phyloP scores from a whole-genome alignment of 306 rosid genomes.

The Corylus heterophylla region DNA sequence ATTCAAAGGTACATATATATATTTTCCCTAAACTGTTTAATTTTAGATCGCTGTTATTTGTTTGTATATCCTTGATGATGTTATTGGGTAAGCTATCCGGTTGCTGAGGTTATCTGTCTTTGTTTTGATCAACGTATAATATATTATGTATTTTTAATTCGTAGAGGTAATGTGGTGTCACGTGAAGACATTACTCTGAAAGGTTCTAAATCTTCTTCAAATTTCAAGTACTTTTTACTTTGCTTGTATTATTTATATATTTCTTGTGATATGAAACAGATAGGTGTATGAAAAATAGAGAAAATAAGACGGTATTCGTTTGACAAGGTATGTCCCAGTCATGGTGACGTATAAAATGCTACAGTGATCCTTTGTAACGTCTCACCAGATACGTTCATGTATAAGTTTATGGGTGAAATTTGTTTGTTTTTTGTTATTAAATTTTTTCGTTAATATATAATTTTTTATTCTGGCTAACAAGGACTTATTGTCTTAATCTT shows the following conservation, averaged over 20 bases:
- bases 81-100: conserved; percentile 43
- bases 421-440: background rate
- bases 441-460: background rate
- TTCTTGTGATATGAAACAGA: conserved; percentile 59
- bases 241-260: conserved; percentile 25
- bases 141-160: conserved; percentile 23
- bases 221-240: conserved; percentile 7
- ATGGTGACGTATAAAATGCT: conserved; percentile 7
- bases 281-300: conserved; percentile 31
- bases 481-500: background rate
- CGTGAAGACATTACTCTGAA: conserved; percentile 70
- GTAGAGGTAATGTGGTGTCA: conserved; percentile 55
- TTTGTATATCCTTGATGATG: conserved; percentile 47
- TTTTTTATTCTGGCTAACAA: background rate
- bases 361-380: background rate
- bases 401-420: background rate
- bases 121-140: conserved; percentile 16
- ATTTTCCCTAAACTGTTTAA: no score
- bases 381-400: background rate
- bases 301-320: conserved; percentile 39
- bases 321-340: conserved; percentile 47
- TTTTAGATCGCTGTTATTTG: no score
- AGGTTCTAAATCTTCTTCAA: conserved; percentile 48
- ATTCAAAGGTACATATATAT: no score
- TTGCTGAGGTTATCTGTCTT: conserved; percentile 15